Conservation (phyloP, 345 rosid genomes). For the Rhizophora apiculata region DNA sequence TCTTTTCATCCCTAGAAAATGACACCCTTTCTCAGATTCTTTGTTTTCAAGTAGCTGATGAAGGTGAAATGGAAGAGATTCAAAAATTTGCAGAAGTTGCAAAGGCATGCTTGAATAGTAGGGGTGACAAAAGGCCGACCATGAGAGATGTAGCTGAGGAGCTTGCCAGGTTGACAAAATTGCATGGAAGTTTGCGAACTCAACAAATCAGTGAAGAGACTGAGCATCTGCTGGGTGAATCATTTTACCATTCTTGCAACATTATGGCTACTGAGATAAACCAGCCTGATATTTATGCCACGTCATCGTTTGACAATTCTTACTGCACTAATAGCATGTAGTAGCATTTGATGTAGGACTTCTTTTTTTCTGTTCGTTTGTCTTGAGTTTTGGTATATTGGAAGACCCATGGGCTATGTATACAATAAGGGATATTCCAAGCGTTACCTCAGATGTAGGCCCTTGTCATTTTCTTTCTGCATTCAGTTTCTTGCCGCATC, state of each 20-base stretch:
- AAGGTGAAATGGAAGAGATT: conserved; percentile 23
- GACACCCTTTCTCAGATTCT: not conserved
- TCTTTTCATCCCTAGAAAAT: conserved; percentile 11
- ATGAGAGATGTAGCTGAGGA: conserved; percentile 16
- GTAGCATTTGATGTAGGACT: too few relatives aligned
- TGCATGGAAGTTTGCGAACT: not conserved
- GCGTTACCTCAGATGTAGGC: too few relatives aligned
- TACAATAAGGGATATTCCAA: too few relatives aligned
- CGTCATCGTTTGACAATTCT: not conserved
- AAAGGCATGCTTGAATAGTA: conserved; percentile 8
- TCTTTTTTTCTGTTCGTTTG: too few relatives aligned
- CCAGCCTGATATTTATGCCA: not conserved
- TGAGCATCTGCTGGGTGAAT: not conserved
- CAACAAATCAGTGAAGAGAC: conserved; percentile 1
- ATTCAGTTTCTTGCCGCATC: too few relatives aligned
- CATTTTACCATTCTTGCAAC: not conserved
- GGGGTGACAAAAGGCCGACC: conserved; percentile 10
- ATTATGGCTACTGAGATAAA: not conserved
- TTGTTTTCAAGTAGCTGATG: not conserved
- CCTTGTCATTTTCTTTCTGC: too few relatives aligned
- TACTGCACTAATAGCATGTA: not conserved
- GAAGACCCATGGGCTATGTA: too few relatives aligned
- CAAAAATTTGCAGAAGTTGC: conserved; percentile 18
- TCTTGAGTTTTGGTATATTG: too few relatives aligned
- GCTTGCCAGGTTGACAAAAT: conserved; percentile 7